Conservation (phyloP, 345 rosid genomes). For the Arabidopsis suecica region DNA sequence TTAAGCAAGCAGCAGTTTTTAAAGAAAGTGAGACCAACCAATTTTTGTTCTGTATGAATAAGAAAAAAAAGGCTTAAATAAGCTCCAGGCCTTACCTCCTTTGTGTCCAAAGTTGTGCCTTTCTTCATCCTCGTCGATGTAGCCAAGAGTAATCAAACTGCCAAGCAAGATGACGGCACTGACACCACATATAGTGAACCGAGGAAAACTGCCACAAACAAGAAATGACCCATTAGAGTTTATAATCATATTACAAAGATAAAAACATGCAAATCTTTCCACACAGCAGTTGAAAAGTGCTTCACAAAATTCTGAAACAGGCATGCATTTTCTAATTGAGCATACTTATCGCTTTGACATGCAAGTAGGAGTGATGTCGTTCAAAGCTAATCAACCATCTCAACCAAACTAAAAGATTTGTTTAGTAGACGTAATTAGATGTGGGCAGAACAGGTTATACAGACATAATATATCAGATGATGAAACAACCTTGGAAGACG, state of each 20-base stretch:
- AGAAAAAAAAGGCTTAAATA: slow-evolving; percentile 8
- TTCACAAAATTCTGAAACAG: not conserved
- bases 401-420: slow-evolving; percentile 2
- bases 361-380: slow-evolving; percentile 2
- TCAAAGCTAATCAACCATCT: slow-evolving; percentile 16
- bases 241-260: slow-evolving; percentile 11
- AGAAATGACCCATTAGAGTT: slow-evolving; percentile 9
- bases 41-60: not conserved
- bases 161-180: slow-evolving; percentile 64
- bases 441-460: not conserved
- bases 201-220: slow-evolving; percentile 49
- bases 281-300: not conserved
- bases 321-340: not conserved
- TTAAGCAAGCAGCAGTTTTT: not conserved
- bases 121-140: slow-evolving; percentile 64
- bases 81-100: slow-evolving; percentile 56
- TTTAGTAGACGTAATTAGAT: slow-evolving; percentile 12
- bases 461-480: slow-evolving; percentile 10
- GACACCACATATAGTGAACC: slow-evolving; percentile 50
- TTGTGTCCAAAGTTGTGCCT: slow-evolving; percentile 70
- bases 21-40: not conserved
- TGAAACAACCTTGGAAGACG: slow-evolving; percentile 56
- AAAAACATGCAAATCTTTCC: slow-evolving; percentile 3
- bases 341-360: not conserved
- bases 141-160: slow-evolving; percentile 62